A percentile compares a stretch with the other conserved stretches of the same genome.
phyloP scores from a whole-genome alignment of 2,329 filamentous ascomycete species.

The Exserohilum rostratum region DNA sequence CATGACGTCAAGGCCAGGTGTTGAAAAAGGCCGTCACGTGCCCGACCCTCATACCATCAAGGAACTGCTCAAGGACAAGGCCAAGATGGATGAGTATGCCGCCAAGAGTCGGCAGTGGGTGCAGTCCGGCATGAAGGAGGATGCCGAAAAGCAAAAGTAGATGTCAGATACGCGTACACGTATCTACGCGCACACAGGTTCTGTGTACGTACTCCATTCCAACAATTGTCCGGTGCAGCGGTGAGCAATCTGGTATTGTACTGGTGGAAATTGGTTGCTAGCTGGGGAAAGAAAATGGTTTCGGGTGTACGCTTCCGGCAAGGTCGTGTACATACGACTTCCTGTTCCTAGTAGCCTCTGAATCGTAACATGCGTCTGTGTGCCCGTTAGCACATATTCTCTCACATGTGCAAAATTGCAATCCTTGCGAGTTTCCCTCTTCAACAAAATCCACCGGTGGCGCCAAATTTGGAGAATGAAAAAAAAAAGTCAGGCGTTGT shows the following conservation, averaged over 20 bases:
- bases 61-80: constrained; percentile 63
- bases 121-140: constrained; percentile 70
- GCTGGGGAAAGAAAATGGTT: too few species aligned
- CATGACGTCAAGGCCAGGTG: constrained; percentile 70
- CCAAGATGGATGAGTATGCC: constrained; percentile 63
- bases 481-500: neutral
- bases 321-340: too few species aligned
- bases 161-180: neutral
- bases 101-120: constrained; percentile 66
- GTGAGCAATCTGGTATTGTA: neutral
- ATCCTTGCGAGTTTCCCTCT: neutral
- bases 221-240: neutral
- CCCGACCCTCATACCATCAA: constrained; percentile 68
- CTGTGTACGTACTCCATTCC: too few species aligned
- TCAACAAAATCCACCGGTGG: neutral
- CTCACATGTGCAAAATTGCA: neutral
- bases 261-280: too few species aligned
- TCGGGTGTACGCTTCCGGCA: too few species aligned
- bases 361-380: neutral
- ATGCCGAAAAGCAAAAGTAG: constrained; percentile 51
- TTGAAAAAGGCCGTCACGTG: constrained; percentile 78
- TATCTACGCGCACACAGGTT: neutral
- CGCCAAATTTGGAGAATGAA: neutral
- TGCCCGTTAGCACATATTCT: neutral
- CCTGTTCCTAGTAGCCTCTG: neutral